Conservation (phyloP, 768 basidiomycete species). For the Mycena albidolilacea region DNA sequence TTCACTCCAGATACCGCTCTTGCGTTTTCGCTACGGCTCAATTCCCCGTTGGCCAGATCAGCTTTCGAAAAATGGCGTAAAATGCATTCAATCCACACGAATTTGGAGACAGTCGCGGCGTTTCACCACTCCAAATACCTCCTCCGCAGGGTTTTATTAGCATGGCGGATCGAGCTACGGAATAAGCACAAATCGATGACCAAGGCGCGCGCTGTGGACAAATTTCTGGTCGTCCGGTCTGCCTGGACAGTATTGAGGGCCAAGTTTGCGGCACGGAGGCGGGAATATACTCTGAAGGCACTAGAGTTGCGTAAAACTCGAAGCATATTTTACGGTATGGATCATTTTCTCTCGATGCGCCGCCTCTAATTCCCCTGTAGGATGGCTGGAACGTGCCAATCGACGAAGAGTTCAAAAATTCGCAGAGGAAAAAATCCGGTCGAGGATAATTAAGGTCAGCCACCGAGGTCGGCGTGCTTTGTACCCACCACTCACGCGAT, state of each 20-base stretch:
- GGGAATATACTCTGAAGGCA: constrained; percentile 60
- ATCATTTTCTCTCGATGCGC: not conserved
- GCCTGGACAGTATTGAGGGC: constrained; percentile 66
- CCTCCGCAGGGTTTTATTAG: constrained; percentile 57
- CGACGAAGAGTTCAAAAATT: constrained; percentile 23
- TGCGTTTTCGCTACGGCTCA: constrained; percentile 62
- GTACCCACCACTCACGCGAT: not conserved
- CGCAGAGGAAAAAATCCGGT: constrained; percentile 28
- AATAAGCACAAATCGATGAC: constrained; percentile 63
- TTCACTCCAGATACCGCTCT: constrained; percentile 60
- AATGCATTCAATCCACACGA: constrained; percentile 59
- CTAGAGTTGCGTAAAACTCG: constrained; percentile 51
- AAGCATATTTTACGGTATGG: constrained; percentile 53
- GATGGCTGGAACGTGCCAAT: constrained; percentile 35
- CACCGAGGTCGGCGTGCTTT: not conserved
- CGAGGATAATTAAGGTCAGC: constrained; percentile 26
- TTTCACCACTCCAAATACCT: constrained; percentile 63
- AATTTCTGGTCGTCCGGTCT: constrained; percentile 63
- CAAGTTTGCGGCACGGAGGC: constrained; percentile 58
- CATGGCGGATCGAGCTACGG: constrained; percentile 72
- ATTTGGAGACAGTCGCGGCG: constrained; percentile 62
- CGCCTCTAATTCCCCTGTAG: constrained; percentile 24
- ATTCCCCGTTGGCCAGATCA: constrained; percentile 54
- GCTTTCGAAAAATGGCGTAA: constrained; percentile 64
- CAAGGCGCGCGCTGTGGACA: constrained; percentile 69